Conservation (phyloP, 208 protist genomes). For the Eutreptiella sp. region DNA sequence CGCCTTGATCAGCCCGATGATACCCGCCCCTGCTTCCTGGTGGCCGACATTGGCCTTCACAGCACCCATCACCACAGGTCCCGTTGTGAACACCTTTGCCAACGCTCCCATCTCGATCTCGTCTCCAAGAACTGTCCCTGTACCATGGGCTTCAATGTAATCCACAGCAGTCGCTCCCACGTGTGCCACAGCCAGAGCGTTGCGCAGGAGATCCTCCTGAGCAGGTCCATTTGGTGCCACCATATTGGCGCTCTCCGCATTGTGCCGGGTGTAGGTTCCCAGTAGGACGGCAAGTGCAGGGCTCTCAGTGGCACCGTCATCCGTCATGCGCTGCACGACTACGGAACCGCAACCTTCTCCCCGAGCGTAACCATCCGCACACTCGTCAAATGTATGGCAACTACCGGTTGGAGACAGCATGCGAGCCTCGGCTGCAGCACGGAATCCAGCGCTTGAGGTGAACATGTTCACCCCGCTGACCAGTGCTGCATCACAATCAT, state of each 20-base stretch:
- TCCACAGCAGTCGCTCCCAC: constrained; percentile 20
- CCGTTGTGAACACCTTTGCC: background rate
- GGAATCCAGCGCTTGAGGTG: background rate
- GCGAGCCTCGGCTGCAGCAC: constrained; percentile 26
- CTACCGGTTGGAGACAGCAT: constrained; percentile 39
- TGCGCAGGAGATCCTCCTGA: constrained; percentile 26
- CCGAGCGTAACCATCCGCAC: constrained; percentile 57
- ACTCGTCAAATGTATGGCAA: constrained; percentile 56
- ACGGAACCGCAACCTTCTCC: constrained; percentile 51
- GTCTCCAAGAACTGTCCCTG: constrained; percentile 39
- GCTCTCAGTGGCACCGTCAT: background rate
- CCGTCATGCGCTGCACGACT: constrained; percentile 35
- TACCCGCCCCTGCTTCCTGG: constrained; percentile 24
- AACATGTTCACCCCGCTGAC: no score
- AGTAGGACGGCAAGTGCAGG: constrained; percentile 17
- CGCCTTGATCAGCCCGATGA: no score
- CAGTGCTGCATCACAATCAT: no score
- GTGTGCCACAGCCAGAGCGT: background rate
- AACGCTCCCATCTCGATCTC: constrained; percentile 32
- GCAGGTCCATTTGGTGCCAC: constrained; percentile 29
- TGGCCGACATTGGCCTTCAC: constrained; percentile 35
- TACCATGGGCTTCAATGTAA: constrained; percentile 43
- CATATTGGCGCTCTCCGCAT: constrained; percentile 32
- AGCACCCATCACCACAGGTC: constrained; percentile 21
- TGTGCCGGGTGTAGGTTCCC: constrained; percentile 39